phyloP scores from a whole-genome alignment of 768 basidiomycete species.

The Phaeolepiota aurea region DNA sequence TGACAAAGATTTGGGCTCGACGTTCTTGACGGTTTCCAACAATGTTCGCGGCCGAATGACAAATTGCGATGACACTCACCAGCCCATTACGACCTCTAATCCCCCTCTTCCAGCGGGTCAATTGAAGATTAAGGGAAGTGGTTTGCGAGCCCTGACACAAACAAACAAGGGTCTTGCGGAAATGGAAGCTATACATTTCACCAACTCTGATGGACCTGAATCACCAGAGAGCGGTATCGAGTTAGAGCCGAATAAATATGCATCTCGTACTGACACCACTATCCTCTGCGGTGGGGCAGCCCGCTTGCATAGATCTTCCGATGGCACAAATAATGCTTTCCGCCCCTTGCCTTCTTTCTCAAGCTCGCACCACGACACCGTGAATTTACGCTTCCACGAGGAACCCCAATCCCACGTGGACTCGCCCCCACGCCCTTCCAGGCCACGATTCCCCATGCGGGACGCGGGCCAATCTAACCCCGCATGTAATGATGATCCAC shows the following conservation, averaged over 20 bases:
- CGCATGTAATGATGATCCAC: constrained; percentile 8
- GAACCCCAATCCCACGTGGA: constrained; percentile 8
- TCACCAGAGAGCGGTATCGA: background rate
- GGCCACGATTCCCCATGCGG: constrained; percentile 3
- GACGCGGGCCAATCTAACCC: constrained; percentile 8
- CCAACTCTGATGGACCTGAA: too few relatives aligned
- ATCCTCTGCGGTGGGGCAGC: background rate
- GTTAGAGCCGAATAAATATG: background rate
- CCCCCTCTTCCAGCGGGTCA: background rate
- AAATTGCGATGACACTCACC: background rate
- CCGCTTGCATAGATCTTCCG: background rate
- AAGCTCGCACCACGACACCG: background rate
- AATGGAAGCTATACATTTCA: too few relatives aligned
- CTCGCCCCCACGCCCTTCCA: constrained; percentile 4
- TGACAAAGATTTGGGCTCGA: background rate
- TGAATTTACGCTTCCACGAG: constrained; percentile 1
- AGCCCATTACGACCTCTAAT: background rate
- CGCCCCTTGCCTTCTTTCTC: background rate
- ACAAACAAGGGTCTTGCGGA: background rate
- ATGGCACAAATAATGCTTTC: background rate
- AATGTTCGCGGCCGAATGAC: background rate
- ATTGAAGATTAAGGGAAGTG: background rate
- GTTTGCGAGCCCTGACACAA: background rate
- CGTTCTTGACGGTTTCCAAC: background rate
- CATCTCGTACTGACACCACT: background rate